Conservation (phyloP, 768 basidiomycete genomes). For the Leccinum disarticulatum region DNA sequence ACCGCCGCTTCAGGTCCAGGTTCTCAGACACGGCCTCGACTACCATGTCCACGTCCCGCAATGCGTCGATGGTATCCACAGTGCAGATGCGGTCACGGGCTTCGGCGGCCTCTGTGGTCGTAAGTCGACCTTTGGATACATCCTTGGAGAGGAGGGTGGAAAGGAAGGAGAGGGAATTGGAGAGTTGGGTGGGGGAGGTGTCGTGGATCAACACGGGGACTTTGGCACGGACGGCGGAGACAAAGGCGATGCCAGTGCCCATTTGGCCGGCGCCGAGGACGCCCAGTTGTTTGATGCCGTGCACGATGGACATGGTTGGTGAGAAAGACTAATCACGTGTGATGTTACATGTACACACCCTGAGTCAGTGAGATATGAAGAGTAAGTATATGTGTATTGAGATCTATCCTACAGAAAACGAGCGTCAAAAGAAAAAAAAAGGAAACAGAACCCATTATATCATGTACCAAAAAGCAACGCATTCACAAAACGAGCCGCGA, state of each 20-base stretch:
- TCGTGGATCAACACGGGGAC: conserved; percentile 88
- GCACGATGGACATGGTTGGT: conserved; percentile 44
- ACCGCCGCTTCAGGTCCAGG: conserved; percentile 68
- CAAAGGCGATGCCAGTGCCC: conserved; percentile 91
- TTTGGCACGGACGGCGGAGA: conserved; percentile 81
- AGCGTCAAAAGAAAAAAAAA: conserved; percentile 19
- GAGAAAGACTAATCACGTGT: conserved; percentile 18
- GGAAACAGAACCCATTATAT: background rate
- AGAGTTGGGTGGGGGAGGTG: conserved; percentile 69
- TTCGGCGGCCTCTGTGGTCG: conserved; percentile 67
- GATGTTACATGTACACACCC: conserved; percentile 1
- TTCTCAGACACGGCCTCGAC: conserved; percentile 94
- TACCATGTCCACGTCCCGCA: conserved; percentile 87
- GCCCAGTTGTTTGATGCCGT: conserved; percentile 74
- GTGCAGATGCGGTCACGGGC: conserved; percentile 65
- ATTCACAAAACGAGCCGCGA: conserved; percentile 22
- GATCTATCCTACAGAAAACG: conserved; percentile 13
- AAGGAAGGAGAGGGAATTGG: conserved; percentile 68
- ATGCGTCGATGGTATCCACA: conserved; percentile 55
- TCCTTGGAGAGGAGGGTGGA: conserved; percentile 89
- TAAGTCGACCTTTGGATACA: conserved; percentile 76
- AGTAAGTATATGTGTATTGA: conserved; percentile 6
- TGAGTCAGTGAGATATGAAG: background rate
- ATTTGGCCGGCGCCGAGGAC: conserved; percentile 85
- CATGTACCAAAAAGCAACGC: conserved; percentile 17